Percentiles rank a stretch among this genome's conserved stretches.
phyloP scores from a whole-genome alignment of 306 rosid species.

The Begonia masoniana region DNA sequence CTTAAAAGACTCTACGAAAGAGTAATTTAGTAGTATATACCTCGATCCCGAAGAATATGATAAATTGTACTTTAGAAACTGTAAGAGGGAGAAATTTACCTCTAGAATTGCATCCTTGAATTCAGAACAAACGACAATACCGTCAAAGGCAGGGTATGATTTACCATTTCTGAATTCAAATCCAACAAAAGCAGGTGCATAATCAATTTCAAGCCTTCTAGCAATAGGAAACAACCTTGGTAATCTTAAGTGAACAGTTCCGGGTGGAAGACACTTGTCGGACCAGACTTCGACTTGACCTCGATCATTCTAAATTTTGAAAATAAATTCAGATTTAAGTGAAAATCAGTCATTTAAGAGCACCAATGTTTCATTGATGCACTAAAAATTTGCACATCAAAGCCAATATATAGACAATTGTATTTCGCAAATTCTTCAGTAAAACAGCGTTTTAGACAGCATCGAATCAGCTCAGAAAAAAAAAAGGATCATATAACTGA shows the following conservation, averaged over 20 bases:
- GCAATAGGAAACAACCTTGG: slow-evolving; percentile 66
- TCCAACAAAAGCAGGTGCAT: slow-evolving; percentile 94
- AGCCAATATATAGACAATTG: no score
- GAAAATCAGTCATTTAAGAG: slow-evolving; percentile 6
- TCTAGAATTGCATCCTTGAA: slow-evolving; percentile 64
- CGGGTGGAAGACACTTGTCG: slow-evolving; percentile 95
- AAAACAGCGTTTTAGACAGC: no score
- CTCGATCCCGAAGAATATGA: not conserved
- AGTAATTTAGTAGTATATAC: no score
- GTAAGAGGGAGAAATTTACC: slow-evolving; percentile 23
- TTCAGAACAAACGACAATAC: slow-evolving; percentile 89
- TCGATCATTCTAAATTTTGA: slow-evolving; percentile 48
- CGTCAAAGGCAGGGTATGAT: slow-evolving; percentile 72
- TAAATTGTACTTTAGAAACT: not conserved
- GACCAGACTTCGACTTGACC: slow-evolving; percentile 98
- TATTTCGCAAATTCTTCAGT: no score
- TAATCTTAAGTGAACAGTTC: slow-evolving; percentile 71
- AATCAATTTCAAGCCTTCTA: slow-evolving; percentile 78
- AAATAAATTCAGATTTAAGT: slow-evolving; percentile 18
- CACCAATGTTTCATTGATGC: no score
- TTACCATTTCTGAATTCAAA: slow-evolving; percentile 81
- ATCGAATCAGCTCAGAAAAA: no score
- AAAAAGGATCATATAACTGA: no score
- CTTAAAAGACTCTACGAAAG: no score
- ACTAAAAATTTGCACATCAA: no score